Evolutionary conservation across 202 grass and related monocot species (phyloP), one percentile per base, ranked within the genome.

Genomic region (Musa balbisiana): DNA sequence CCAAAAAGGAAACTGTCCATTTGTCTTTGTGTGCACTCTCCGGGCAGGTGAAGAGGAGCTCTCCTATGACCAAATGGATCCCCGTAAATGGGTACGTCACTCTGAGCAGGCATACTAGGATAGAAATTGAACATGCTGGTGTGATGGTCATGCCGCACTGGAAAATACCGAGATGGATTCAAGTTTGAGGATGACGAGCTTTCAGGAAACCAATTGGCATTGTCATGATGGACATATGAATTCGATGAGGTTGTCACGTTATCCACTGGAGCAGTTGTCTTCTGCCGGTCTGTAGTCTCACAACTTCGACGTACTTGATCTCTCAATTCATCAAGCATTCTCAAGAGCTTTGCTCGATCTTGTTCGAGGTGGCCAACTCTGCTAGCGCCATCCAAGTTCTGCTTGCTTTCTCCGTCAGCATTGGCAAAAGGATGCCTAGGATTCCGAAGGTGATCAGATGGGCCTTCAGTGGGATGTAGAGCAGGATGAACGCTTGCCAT

Each of bases 271-370:
- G 70, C 22, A 80, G 54, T 83, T 60, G 51, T 75, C 71, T 75
- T 84, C 69, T 73, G 85, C 33, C 76, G 72, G 73, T 83, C 85
- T 16, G 76, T 83, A 26, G 77, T 83, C 75, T 99, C 91, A 49
- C 89, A 88, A 14, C 91, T 87, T 90, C 86, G 80, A 51, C 94
- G 87, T 9, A 99, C 91, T 81, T 99, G 95, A 75, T 88, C 91
- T 69, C 88, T 90, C 79, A 98, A 82, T 77, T 94, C 94, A 86
- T 98, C 91, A 69, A 98, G 91, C 91, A 94, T 92, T 80, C 78
- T 84, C 64, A 98, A 80, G 55, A 98, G 82, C 53, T 89, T 83
- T 53, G 85, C 85, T 16, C 87, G 83, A 67, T 92, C 95, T 91
- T 92, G 90, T 33, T 76, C 59, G 16, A 64, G 58, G 33, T 25